Conservation (phyloP, 2,329 filamentous ascomycete species). For the Aaosphaeria pasadenensis region DNA sequence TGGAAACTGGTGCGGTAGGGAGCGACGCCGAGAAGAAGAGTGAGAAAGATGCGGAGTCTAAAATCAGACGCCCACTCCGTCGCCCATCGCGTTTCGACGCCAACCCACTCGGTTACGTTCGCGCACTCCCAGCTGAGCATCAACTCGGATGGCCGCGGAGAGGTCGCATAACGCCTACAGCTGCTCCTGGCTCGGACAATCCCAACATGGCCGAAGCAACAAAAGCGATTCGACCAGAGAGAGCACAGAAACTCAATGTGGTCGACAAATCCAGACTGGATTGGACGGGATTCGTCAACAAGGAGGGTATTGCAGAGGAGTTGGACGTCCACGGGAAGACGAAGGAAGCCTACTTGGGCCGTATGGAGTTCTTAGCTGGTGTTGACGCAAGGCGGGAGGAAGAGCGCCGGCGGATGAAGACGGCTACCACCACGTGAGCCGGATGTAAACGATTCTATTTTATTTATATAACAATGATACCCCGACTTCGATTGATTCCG, state of each 20-base stretch:
- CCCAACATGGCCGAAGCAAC: conserved; percentile 12
- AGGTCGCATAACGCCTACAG: conserved; percentile 1
- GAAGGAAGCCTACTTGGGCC: conserved; percentile 59
- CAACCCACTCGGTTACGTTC: conserved; percentile 48
- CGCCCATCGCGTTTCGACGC: conserved; percentile 51
- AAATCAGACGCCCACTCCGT: conserved; percentile 31
- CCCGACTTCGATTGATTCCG: neutral
- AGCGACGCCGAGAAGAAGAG: neutral
- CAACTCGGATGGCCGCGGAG: conserved; percentile 41
- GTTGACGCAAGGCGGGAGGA: conserved; percentile 57
- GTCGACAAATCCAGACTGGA: conserved; percentile 65
- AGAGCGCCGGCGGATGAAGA: conserved; percentile 51
- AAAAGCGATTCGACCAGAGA: conserved; percentile 25
- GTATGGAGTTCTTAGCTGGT: conserved; percentile 61
- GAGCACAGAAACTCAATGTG: conserved; percentile 61
- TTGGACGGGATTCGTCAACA: conserved; percentile 63
- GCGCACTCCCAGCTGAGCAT: conserved; percentile 42
- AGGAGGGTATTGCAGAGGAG: conserved; percentile 60
- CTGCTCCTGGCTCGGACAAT: conserved; percentile 9
- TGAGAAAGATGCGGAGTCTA: neutral
- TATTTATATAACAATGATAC: neutral
- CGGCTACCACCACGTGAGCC: conserved; percentile 6
- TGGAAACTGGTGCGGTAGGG: conserved; percentile 11
- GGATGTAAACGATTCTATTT: neutral
- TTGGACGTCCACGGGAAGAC: conserved; percentile 60